Evolutionary conservation across 805 yeast species (phyloP), one percentile per base, ranked within the genome.

Genomic region (Priceomyces haplophilus): DNA sequence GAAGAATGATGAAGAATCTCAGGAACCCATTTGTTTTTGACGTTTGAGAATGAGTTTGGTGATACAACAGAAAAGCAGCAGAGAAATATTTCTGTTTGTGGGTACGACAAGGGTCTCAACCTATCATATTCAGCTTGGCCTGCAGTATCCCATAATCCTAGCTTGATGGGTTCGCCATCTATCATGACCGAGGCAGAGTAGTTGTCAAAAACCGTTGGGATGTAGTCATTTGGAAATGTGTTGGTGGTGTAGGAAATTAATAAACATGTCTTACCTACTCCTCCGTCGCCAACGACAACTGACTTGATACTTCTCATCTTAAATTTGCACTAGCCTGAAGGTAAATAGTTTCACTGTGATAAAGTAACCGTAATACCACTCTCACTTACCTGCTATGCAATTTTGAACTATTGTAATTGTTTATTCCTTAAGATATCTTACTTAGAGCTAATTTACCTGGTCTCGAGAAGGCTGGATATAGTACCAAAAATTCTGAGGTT

Each of bases 91-190:
- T 88, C 96, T 0, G 97, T 88, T 59, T 89, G 96, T 3, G 96
- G 96, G 57, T 89, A 89, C 7, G 93, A 84, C 47, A 89, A 70
- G 2, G 97, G 97, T 64, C 97, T 75, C 55, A 88, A 73, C 47
- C 96, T 74, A 61, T 89, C 96, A 62, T 88, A 88, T 60, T 88
- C 96, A 56, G 86, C 85, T 65, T 89, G 96, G 20, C 97, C 97
- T 3, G 97, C 96, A 12, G 97, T 89, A 76, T 89, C 97, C 96
- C 96, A 89, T 36, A 89, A 74, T 18, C 95, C 95, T 40, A 89
- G 72, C 56, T 87, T 88, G 55, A 85, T 83, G 42, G 88, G 86
- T 55, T 83, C 88, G 21, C 85, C 83, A 54, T 85, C 91, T 16
- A 83, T 82, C 75, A 88, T 79, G 19, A 89, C 88, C 34, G 84